Conservation (phyloP, 148 eudicot genomes). For the Nepenthes gracilis region DNA sequence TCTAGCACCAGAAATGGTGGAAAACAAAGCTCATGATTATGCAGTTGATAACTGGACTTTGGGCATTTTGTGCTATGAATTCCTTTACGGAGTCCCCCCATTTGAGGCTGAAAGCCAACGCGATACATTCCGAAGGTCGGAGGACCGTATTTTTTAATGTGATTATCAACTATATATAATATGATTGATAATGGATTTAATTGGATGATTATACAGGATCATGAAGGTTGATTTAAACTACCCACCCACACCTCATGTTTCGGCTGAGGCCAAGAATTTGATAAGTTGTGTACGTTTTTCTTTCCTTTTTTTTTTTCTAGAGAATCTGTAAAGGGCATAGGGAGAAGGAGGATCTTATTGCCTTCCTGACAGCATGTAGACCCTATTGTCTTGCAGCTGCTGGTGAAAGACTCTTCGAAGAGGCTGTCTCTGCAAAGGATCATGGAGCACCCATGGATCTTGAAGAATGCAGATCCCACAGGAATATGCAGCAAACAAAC, state of each 20-base stretch:
- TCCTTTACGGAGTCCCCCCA: slow-evolving; percentile 80
- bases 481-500: slow-evolving; percentile 26
- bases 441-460: slow-evolving; percentile 73
- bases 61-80: slow-evolving; percentile 82
- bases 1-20: slow-evolving; percentile 94
- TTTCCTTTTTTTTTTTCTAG: neutral
- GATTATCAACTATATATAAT: neutral
- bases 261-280: slow-evolving; percentile 62
- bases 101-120: slow-evolving; percentile 78
- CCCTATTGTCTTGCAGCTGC: slow-evolving; percentile 42
- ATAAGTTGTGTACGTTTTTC: slow-evolving; percentile 43
- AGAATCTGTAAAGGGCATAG: neutral
- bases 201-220: slow-evolving; percentile 30
- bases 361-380: neutral
- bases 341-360: neutral
- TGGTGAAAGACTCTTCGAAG: slow-evolving; percentile 79
- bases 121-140: slow-evolving; percentile 70
- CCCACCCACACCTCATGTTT: slow-evolving; percentile 52
- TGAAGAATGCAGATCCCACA: slow-evolving; percentile 39
- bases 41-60: slow-evolving; percentile 91
- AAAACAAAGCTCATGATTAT: slow-evolving; percentile 77
- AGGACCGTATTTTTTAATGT: neutral
- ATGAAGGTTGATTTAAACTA: slow-evolving; percentile 67
- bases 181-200: neutral
- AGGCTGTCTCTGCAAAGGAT: slow-evolving; percentile 73